Evolutionary conservation across 345 rosid genomes (phyloP).

Genomic region (Syzygium jambos): DNA sequence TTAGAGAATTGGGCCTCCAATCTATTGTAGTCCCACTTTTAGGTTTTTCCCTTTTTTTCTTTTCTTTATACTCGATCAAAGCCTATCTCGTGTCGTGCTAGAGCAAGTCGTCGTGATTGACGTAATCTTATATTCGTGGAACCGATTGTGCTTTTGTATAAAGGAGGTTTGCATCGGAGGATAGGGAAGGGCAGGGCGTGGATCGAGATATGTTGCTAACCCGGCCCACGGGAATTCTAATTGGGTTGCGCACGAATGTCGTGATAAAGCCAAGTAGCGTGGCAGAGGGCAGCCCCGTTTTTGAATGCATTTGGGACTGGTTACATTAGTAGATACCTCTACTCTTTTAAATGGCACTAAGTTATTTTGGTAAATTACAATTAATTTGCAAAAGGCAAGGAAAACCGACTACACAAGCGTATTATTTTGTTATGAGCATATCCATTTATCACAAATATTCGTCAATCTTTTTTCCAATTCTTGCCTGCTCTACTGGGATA

Average conservation of each 20-base stretch:
- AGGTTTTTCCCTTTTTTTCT: neutral
- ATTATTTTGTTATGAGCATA: neutral
- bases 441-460: neutral
- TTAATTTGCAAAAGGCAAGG: neutral
- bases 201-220: neutral
- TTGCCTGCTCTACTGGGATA: neutral
- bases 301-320: neutral
- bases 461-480: neutral
- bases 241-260: neutral
- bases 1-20: too few species aligned
- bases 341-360: neutral
- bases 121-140: neutral
- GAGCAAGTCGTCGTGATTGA: neutral
- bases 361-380: too few species aligned
- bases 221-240: neutral
- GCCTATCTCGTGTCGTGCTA: neutral
- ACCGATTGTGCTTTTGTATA: neutral
- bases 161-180: neutral
- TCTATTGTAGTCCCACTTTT: neutral
- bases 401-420: too few species aligned
- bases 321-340: neutral
- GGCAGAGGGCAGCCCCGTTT: neutral
- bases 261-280: neutral
- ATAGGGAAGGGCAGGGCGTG: neutral
- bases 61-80: neutral